Conservation (phyloP, 1,284 basidiomycete genomes). For the Marasmius tenuissimus region DNA sequence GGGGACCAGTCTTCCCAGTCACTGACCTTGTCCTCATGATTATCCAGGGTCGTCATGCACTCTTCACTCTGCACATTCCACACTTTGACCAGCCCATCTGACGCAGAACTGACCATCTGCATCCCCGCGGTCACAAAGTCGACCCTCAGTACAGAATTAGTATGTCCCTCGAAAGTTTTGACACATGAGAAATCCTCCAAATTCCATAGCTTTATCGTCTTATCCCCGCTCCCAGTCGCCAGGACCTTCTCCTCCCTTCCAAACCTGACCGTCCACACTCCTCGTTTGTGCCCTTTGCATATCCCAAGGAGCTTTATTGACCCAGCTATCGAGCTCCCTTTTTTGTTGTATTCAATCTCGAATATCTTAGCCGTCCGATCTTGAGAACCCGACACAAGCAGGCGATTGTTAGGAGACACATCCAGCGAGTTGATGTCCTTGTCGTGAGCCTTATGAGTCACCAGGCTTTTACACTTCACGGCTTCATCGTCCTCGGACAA, state of each 20-base stretch:
- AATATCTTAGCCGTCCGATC: constrained; percentile 95
- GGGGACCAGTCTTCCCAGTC: constrained; percentile 3
- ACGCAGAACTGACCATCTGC: constrained; percentile 87
- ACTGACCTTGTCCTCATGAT: constrained; percentile 91
- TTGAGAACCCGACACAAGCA: constrained; percentile 94
- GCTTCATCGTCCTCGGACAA: constrained; percentile 22
- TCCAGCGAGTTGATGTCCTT: constrained; percentile 99
- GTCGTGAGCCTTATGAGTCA: constrained; percentile 94
- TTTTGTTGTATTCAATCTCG: constrained; percentile 62
- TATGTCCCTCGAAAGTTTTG: constrained; percentile 97
- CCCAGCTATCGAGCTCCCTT: constrained; percentile 50
- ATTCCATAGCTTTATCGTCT: constrained; percentile 92
- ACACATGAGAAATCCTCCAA: constrained; percentile 89
- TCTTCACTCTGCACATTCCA: constrained; percentile 94
- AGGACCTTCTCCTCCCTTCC: constrained; percentile 81
- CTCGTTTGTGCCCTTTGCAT: constrained; percentile 95
- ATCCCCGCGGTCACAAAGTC: constrained; percentile 84
- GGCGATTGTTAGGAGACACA: constrained; percentile 85
- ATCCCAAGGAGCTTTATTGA: constrained; percentile 81
- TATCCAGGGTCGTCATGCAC: constrained; percentile 88
- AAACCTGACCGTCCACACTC: constrained; percentile 95
- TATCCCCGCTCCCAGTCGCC: constrained; percentile 93
- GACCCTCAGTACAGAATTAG: constrained; percentile 93
- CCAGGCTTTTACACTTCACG: constrained; percentile 71
- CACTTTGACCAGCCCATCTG: constrained; percentile 93